phyloP scores from a whole-genome alignment of 345 rosid species.

The Chamaenerion angustifolium region DNA sequence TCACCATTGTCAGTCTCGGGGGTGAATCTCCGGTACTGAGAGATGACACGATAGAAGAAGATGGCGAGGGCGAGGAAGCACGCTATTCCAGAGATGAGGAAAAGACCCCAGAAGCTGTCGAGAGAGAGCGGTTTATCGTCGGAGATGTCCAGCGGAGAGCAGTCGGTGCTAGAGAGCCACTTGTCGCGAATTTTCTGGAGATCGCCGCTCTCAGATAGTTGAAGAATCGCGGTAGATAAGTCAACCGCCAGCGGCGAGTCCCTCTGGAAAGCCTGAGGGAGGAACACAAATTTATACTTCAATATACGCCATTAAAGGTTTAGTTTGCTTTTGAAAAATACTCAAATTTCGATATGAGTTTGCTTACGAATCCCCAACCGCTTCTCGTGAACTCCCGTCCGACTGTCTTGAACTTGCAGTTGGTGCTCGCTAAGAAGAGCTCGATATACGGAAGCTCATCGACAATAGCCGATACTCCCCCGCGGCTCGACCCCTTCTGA shows the following conservation, averaged over 20 bases:
- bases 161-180: conserved; percentile 45
- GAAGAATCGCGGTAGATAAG: conserved; percentile 75
- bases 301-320: too few relatives aligned
- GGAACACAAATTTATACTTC: too few relatives aligned
- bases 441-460: conserved; percentile 88
- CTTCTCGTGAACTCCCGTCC: conserved; percentile 87
- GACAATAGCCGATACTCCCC: conserved; percentile 85
- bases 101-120: conserved; percentile 81
- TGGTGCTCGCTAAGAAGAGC: conserved; percentile 48
- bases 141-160: conserved; percentile 27
- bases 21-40: conserved; percentile 47
- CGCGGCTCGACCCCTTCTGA: conserved; percentile 37
- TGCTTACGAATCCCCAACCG: conserved; percentile 99
- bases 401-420: conserved; percentile 56
- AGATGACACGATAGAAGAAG: conserved; percentile 40
- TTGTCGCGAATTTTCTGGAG: conserved; percentile 66
- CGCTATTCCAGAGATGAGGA: conserved; percentile 57
- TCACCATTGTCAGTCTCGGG: conserved; percentile 27
- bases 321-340: too few relatives aligned
- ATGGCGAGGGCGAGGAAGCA: conserved; percentile 39
- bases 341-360: too few relatives aligned
- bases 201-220: conserved; percentile 74
- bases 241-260: conserved; percentile 88
- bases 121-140: conserved; percentile 44
- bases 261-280: conserved; percentile 67